Evolutionary conservation across 75 land plant genomes (phyloP).

Genomic region (Cupressus sempervirens): DNA sequence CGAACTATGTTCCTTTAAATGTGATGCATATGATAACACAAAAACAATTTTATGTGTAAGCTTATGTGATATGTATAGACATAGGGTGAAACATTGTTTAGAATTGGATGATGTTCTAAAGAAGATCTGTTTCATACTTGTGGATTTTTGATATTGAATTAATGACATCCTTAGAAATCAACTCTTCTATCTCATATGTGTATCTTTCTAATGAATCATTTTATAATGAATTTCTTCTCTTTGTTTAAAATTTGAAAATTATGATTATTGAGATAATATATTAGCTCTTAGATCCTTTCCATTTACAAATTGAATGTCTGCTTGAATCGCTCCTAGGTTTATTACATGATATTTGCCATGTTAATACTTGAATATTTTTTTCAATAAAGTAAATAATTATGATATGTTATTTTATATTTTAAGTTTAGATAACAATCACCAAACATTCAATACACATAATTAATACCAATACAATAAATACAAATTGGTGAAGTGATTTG

Average conservation of each 20-base stretch:
- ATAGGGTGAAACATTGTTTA: too few relatives aligned
- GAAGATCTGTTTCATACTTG: not conserved
- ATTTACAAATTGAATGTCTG: not conserved
- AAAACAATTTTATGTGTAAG: not conserved
- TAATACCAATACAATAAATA: not conserved
- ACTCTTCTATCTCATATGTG: too few relatives aligned
- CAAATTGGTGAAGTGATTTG: not conserved
- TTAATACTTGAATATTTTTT: not conserved
- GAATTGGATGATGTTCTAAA: not conserved
- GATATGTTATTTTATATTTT: not conserved
- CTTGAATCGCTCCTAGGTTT: not conserved
- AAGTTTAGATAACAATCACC: not conserved
- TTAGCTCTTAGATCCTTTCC: not conserved
- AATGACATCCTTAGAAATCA: too few relatives aligned
- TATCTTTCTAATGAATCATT: too few relatives aligned
- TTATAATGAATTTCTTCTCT: too few relatives aligned
- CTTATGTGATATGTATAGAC: not conserved
- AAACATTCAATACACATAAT: not conserved
- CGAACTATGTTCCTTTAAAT: not conserved
- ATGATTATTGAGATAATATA: not conserved
- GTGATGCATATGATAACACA: not conserved
- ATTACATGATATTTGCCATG: not conserved
- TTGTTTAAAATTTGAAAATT: too few relatives aligned
- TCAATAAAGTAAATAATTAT: not conserved
- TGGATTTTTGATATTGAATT: not conserved